These are phyloP conservation scores for Syzygium aromaticum DNA, from an alignment of 345 rosid species.

Conservation along the genomic window DNA sequence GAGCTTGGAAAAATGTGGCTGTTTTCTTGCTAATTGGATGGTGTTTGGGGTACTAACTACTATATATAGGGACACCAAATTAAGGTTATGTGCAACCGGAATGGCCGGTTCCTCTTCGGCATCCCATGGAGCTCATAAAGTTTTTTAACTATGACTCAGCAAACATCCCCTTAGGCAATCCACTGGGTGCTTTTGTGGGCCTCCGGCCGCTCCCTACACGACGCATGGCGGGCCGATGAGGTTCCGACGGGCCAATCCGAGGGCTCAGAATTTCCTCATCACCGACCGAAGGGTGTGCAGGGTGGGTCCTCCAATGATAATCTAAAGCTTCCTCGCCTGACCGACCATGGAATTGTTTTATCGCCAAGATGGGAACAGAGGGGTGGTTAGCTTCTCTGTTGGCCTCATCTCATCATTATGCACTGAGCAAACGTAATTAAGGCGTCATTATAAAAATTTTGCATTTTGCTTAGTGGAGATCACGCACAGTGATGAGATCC, in stretches of 20 bases:
- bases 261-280: not conserved
- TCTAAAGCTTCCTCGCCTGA: not conserved
- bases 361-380: not conserved
- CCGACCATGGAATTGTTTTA: conserved; percentile 1
- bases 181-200: not conserved
- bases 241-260: not conserved
- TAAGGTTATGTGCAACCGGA: not conserved
- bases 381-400: not conserved
- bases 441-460: not conserved
- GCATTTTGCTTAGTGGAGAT: not conserved
- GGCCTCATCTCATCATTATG: not conserved
- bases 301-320: not conserved
- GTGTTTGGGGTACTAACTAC: not conserved
- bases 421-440: not conserved
- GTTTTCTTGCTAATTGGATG: not conserved
- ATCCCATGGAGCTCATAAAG: not conserved
- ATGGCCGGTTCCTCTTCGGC: not conserved
- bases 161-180: not conserved
- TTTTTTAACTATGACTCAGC: not conserved
- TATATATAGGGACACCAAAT: not conserved
- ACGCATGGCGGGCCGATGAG: not conserved
- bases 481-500: not conserved
- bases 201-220: not conserved
- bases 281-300: not conserved
- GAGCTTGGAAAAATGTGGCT: not conserved